Evolutionary conservation across 352 stramenopile genomes (phyloP).

Genomic region (Phytophthora pinifolia): DNA sequence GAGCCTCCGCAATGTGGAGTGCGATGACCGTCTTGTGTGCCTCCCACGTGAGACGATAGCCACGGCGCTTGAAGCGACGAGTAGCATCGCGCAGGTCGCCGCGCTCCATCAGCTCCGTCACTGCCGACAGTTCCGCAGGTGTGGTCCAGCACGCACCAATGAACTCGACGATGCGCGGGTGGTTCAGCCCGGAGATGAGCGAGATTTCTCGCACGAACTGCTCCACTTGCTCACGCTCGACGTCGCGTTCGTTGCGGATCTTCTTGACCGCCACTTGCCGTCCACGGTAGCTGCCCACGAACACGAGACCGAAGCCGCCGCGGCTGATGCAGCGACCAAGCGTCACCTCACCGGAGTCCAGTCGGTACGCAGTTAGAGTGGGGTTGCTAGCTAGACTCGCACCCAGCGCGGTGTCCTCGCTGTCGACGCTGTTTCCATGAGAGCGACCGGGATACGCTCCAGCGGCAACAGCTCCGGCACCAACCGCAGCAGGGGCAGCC

Average conservation of each 20-base stretch:
- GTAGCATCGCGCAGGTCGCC: conserved; percentile 63
- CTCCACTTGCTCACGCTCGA: conserved; percentile 47
- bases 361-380: conserved; percentile 34
- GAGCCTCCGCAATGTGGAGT: conserved; percentile 59
- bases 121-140: conserved; percentile 45
- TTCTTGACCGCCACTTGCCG: conserved; percentile 50
- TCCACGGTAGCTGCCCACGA: conserved; percentile 37
- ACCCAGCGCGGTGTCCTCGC: conserved; percentile 31
- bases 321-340: conserved; percentile 42
- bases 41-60: conserved; percentile 46
- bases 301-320: conserved; percentile 47
- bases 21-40: conserved; percentile 56
- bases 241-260: conserved; percentile 36
- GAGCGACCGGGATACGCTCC: conserved; percentile 16
- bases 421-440: conserved; percentile 29
- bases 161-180: conserved; percentile 68
- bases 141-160: conserved; percentile 58
- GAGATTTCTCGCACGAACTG: conserved; percentile 62
- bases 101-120: conserved; percentile 72
- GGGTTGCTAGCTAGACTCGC: conserved; percentile 31
- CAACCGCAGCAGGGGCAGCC: background rate
- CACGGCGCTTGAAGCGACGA: conserved; percentile 42
- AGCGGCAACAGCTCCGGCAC: background rate
- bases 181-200: conserved; percentile 48
- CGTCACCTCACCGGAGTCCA: conserved; percentile 36